phyloP scores from a whole-genome alignment of 2,329 filamentous ascomycete genomes.

The Westerdykella ornata region DNA sequence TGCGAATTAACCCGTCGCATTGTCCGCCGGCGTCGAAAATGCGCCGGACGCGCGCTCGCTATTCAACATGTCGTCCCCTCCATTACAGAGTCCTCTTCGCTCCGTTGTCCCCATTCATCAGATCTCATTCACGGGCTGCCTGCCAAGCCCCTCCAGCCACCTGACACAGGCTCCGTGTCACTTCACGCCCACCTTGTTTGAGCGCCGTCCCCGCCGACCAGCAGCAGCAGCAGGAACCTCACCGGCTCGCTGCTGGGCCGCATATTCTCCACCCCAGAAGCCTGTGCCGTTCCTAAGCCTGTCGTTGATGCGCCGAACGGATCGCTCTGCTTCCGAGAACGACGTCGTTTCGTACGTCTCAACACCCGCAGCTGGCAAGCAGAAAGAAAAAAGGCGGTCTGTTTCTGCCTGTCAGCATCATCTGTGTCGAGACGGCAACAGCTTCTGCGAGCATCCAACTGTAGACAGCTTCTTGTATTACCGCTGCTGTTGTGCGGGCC shows the following conservation, averaged over 20 bases:
- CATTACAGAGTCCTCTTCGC: not conserved
- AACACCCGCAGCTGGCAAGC: constrained; percentile 11
- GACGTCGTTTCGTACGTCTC: constrained; percentile 32
- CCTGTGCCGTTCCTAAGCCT: constrained; percentile 12
- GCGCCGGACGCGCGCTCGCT: not conserved
- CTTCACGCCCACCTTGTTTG: constrained; percentile 27
- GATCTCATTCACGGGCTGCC: no score
- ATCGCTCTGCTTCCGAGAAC: constrained; percentile 24
- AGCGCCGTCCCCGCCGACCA: constrained; percentile 3
- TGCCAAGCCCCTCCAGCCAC: constrained; percentile 13
- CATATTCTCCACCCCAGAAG: constrained; percentile 15
- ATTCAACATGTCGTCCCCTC: not conserved
- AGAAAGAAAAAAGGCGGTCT: not conserved
- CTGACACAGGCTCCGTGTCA: constrained; percentile 29
- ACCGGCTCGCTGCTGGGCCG: constrained; percentile 18
- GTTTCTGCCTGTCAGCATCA: not conserved
- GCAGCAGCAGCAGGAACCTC: not conserved
- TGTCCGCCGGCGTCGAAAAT: not conserved
- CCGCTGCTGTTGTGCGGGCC: not conserved
- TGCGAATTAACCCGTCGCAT: constrained; percentile 7
- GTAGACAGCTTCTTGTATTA: not conserved
- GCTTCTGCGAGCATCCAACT: not conserved
- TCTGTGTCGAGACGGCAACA: not conserved
- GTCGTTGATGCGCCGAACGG: constrained; percentile 31
- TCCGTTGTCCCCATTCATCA: no score